A percentile compares a stretch with the other conserved stretches of the same genome.
Evolutionary conservation across 768 basidiomycete species (phyloP).

Genomic region (Termitomyces sp.): DNA sequence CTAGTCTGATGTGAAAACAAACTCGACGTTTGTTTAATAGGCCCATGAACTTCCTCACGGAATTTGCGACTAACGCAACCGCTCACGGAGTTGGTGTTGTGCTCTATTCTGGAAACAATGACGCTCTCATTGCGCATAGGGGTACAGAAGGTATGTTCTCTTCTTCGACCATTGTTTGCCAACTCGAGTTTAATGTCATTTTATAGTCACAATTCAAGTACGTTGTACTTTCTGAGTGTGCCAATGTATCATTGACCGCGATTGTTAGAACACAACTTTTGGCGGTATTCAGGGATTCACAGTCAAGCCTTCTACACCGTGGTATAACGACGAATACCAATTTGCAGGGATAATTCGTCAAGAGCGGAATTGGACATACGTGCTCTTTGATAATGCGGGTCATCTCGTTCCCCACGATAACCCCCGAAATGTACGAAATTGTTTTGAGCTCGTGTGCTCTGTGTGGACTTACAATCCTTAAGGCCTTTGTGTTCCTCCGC

Average conservation of each 20-base stretch:
- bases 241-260: neutral
- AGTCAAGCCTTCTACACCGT: constrained; percentile 60
- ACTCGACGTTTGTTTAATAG: constrained; percentile 24
- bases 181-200: constrained; percentile 18
- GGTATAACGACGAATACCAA: constrained; percentile 53
- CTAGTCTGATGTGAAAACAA: neutral
- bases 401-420: constrained; percentile 34
- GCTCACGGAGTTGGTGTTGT: constrained; percentile 46
- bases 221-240: neutral
- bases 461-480: neutral
- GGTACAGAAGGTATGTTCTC: constrained; percentile 51
- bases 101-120: constrained; percentile 66
- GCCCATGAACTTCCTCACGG: constrained; percentile 58
- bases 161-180: neutral
- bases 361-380: constrained; percentile 64
- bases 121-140: constrained; percentile 57
- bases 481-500: constrained; percentile 59
- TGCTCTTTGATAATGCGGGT: constrained; percentile 34
- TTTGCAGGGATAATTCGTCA: constrained; percentile 70
- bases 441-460: neutral
- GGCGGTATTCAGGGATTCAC: constrained; percentile 75
- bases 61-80: constrained; percentile 62
- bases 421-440: constrained; percentile 31
- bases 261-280: constrained; percentile 66
- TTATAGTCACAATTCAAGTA: constrained; percentile 55